phyloP scores from a whole-genome alignment of 768 basidiomycete species.

The Tephrocybe rancida region DNA sequence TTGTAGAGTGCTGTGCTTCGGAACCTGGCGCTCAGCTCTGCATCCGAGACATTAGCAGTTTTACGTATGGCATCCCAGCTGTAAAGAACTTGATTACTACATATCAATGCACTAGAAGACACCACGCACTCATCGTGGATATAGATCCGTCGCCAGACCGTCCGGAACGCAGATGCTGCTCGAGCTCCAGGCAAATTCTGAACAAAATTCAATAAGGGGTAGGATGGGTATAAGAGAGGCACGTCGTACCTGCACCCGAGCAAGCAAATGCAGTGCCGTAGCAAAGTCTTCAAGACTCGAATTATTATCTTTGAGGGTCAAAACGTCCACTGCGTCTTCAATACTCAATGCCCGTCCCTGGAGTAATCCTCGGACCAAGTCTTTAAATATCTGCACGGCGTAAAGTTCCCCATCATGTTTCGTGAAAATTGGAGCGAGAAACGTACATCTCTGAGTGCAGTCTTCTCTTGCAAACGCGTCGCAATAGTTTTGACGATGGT shows the following conservation, averaged over 20 bases:
- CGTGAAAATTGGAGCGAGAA: not conserved
- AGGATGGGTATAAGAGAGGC: not conserved
- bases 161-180: constrained; percentile 66
- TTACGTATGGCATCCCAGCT: constrained; percentile 82
- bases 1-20: constrained; percentile 74
- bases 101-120: not conserved
- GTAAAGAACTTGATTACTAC: not conserved
- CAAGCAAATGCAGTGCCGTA: constrained; percentile 68
- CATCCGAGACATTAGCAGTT: constrained; percentile 76
- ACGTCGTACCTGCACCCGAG: constrained; percentile 49
- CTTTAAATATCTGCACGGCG: constrained; percentile 63
- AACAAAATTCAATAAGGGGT: not conserved
- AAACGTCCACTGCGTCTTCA: constrained; percentile 82
- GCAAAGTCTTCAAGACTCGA: constrained; percentile 63
- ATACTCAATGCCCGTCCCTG: constrained; percentile 74
- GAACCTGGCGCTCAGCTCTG: constrained; percentile 72
- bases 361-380: constrained; percentile 65
- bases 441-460: constrained; percentile 55
- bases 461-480: constrained; percentile 42
- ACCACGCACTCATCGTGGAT: constrained; percentile 81
- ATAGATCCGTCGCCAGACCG: constrained; percentile 87
- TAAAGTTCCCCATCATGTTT: not conserved
- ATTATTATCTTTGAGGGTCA: constrained; percentile 83
- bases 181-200: constrained; percentile 75
- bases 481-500: constrained; percentile 60